phyloP scores from a whole-genome alignment of 352 stramenopile species.

The Aphanomyces invadans region DNA sequence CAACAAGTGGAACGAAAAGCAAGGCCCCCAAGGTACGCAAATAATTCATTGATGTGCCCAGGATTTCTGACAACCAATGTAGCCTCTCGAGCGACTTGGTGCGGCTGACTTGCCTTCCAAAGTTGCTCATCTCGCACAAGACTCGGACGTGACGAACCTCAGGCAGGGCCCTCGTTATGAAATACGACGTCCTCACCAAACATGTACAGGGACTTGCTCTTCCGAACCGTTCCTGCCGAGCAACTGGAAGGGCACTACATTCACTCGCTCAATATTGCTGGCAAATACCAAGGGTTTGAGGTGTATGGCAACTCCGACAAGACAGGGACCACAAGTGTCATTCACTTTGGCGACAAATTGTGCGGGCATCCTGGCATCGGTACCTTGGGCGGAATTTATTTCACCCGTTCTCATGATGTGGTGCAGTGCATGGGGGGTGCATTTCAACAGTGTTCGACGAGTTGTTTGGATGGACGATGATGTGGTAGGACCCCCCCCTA shows the following conservation, averaged over 20 bases:
- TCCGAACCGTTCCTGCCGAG: not conserved
- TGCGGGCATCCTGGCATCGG: conserved; percentile 21
- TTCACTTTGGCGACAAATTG: conserved; percentile 21
- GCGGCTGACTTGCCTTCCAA: conserved; percentile 2
- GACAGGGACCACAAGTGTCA: conserved; percentile 14
- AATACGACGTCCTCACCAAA: too few relatives aligned
- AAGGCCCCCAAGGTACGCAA: not conserved
- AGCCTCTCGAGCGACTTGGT: not conserved
- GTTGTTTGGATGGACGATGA: conserved; percentile 22
- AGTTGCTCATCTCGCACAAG: not conserved
- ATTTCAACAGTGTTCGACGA: conserved; percentile 24
- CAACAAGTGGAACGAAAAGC: not conserved
- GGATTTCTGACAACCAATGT: not conserved
- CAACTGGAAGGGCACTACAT: conserved; percentile 21
- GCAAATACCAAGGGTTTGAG: conserved; percentile 21
- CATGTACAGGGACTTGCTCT: conserved; percentile 6
- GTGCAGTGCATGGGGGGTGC: conserved; percentile 22
- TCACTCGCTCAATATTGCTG: conserved; percentile 21
- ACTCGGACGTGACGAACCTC: not conserved
- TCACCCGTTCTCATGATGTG: not conserved
- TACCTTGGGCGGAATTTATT: not conserved
- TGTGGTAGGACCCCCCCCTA: too few relatives aligned
- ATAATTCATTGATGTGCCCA: not conserved
- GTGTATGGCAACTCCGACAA: conserved; percentile 19
- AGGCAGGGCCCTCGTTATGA: too few relatives aligned